These are phyloP conservation scores for Macrophomina tecta DNA, from an alignment of 2,329 filamentous ascomycete species.

Conservation along the genomic window DNA sequence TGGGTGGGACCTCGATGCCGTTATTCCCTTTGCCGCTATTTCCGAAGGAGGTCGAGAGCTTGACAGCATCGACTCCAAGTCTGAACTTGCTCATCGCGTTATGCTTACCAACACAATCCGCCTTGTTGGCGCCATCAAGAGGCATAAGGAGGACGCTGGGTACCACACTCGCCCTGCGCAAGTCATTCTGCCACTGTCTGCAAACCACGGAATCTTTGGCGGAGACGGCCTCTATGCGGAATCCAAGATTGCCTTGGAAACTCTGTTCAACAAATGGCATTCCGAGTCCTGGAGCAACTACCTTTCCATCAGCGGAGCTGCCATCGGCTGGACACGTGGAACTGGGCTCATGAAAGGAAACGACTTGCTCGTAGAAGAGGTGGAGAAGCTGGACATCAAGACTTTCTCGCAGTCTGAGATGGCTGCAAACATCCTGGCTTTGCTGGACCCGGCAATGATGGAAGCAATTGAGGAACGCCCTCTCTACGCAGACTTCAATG, in stretches of 20 bases:
- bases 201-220: conserved; percentile 98
- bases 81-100: conserved; percentile 48
- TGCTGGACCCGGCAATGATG: conserved; percentile 41
- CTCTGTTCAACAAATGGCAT: conserved; percentile 97
- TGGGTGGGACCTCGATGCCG: conserved; percentile 42
- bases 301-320: conserved; percentile 96
- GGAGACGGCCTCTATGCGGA: conserved; percentile 98
- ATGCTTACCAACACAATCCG: conserved; percentile 51
- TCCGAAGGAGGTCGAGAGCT: conserved; percentile 45
- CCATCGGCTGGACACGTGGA: conserved; percentile 98
- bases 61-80: conserved; percentile 42
- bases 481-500: conserved; percentile 48
- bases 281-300: conserved; percentile 97
- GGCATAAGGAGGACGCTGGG: conserved; percentile 38
- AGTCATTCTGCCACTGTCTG: conserved; percentile 92
- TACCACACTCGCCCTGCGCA: conserved; percentile 27
- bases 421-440: conserved; percentile 48
- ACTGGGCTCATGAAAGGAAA: conserved; percentile 54
- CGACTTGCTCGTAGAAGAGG: conserved; percentile 47
- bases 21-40: conserved; percentile 53
- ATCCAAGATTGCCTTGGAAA: conserved; percentile 96
- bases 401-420: conserved; percentile 52
- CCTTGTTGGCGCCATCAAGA: conserved; percentile 45
- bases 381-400: conserved; percentile 45
- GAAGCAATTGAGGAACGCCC: conserved; percentile 43